Evolutionary conservation across 2,329 filamentous ascomycete genomes (phyloP), one percentile per base, ranked within the genome.

Genomic region (Lasiodiplodia theobromae): DNA sequence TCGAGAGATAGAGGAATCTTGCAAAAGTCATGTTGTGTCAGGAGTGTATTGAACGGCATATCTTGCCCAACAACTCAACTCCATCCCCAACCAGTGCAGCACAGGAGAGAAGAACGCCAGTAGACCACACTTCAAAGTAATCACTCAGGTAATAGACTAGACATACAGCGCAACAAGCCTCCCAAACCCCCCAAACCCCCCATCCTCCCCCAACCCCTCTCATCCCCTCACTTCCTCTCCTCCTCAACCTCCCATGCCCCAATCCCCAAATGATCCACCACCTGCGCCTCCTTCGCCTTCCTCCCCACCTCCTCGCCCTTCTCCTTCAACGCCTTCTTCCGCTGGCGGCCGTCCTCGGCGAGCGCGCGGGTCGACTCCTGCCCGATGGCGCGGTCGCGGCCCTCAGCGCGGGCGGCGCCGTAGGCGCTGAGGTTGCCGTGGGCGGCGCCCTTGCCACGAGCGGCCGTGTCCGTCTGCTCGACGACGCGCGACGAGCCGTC

Each of bases 211-310:
- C 1, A 38, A 38, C 37, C 37, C 8, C 37, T 38, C 37, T 3
- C 23, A 23, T 23, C 23, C 23, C 38, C 38, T 40, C 38, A 40
- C 38, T 40, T 40, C 18, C 18, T 8, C 44, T 8, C n/a, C 44
- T 47, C 44, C 44, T 11, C 16, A 8, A 47, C 44, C n/a, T 37
- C 63, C 51, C 38, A 58, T n/a, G 28, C 54, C 71, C 77, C 77
- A 73, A 79, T 76, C 5, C 77, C 77, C 71, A 79, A 71, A 74
- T 79, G 77, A 72, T 80, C 77, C 25, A 78, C 74, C 69, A 37
- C 67, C 68, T 73, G 38, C 34, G 8, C 37, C 28, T 70, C 12
- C 51, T 37, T 23, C 54, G 25, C 21, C 53, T 68, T 51, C 14
- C 23, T 6, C 25, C 18, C 18, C 37, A n/a, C 25, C 40, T 34